Base-by-base conservation (phyloP, 2,329 filamentous ascomycete species). In the Teratosphaeria destructans region DNA sequence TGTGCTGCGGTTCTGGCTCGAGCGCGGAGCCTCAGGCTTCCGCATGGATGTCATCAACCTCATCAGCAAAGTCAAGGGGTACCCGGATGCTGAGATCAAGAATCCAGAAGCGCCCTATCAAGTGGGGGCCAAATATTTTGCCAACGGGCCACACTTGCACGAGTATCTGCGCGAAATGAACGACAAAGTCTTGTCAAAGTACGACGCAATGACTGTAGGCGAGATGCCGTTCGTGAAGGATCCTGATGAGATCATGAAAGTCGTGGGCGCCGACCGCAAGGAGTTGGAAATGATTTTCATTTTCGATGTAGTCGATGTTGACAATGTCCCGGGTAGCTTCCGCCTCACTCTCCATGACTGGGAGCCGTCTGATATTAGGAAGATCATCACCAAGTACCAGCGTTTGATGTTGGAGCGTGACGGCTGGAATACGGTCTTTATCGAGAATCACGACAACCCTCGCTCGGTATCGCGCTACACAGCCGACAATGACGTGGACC, bases 131-230 rank as follows among this genome's bases (percentile, higher is more conserved):
- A 75, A 77, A 60, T 78, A 76, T 64, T 84, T 78, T 65, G 80
- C 79, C 59, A 84, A 84, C 56, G 82, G 82, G 0, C 83, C 82
- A 0, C 74, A 81, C 2, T 73, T 85, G 57, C 81, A 85, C 64
- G 82, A 85, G 58, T 84, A 77, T 62, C 72, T 85, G 56, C 76
- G 77, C 53, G 81, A 79, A 35, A 75, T 85, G 58, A 77, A 82
- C 5, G 70, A 74, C 37, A 75, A 77, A 23, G 77, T 84, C 0
- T 71, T 85, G 1, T 76, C 77, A 55, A 77, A 82, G 58, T 84
- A 84, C 63, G 78, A 80, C 64, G 79, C 82, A 2, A 81, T 84
- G 60, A 82, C 82, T 10, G 82, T 85, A 0, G 82, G 83, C 26
- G 83, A 85, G 67, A 85, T 85, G 81, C 82, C 82, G 0, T 79